Evolutionary conservation across 73 alveolate genomes (phyloP), one percentile per base, ranked within the genome.

Genomic region (Uronychia setigera): DNA sequence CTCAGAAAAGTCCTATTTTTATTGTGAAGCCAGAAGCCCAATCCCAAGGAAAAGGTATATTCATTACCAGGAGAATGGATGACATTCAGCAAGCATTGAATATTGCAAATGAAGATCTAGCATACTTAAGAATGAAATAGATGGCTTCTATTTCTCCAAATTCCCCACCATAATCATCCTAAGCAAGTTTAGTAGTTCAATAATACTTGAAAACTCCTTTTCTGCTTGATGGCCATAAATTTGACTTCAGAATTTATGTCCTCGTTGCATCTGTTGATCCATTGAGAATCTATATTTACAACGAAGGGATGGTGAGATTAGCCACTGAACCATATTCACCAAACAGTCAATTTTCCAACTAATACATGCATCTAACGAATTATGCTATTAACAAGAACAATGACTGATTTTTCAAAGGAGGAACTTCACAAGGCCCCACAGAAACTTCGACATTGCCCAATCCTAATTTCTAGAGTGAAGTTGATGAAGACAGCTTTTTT

Each of bases 11-110:
- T 0, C 31, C 87, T 26, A 59, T 84, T 0, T 74, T 85, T 67
- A 91, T 91, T 0, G 92, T 91, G 0, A 91, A 91, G 67, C 96
- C 96, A 26, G 82, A 87, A 59, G 91, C 91, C 31, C 60, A 80
- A 31, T 91, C 93, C 86, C 83, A 91, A 34, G 96, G 96, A 1
- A 86, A 80, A 75, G 96, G 96, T 0, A 91, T 91, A 28, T 91
- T 87, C 84, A 28, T 91, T 46, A 46, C 67, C 5, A 46, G 67
- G 67, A 46, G 19, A 19, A 11, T 46, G 19, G 67, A 46, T 5
- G 67, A 46, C 67, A 46, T 46, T 19, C 19, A 46, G 67, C 5
- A 46, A 5, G 5, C 67, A 5, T 5, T 46, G n/a, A 46, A 5
- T 46, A 19, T 19, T 46, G 5, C 19, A 19, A 46, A 46, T 19